Conservation (phyloP, 2,329 filamentous ascomycete genomes). For the Microsporum audouinii region DNA sequence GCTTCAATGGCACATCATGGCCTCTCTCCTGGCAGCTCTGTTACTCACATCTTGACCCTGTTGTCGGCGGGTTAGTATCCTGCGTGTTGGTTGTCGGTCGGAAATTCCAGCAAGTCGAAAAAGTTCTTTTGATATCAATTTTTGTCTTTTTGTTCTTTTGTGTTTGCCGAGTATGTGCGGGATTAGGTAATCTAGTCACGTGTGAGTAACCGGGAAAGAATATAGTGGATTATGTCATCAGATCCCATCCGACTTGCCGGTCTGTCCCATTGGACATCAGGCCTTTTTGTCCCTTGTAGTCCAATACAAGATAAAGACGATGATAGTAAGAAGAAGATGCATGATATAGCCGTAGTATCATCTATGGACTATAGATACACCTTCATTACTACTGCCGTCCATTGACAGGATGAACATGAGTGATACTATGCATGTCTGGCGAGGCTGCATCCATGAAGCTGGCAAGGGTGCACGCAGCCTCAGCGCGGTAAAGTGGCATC, state of each 20-base stretch:
- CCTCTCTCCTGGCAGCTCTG: background rate
- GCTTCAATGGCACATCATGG: background rate
- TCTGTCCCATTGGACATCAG: no score
- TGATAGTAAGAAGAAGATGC: no score
- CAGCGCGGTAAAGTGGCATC: no score
- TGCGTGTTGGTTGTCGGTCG: constrained; percentile 24
- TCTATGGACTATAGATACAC: no score
- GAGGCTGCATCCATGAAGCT: background rate
- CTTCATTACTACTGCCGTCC: no score
- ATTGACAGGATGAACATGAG: no score
- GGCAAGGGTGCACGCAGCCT: background rate
- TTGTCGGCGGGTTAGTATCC: constrained; percentile 36
- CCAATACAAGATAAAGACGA: no score
- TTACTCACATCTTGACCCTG: constrained; percentile 38
- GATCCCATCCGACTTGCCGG: background rate
- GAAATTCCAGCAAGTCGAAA: constrained; percentile 18
- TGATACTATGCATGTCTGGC: no score
- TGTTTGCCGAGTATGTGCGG: constrained; percentile 11
- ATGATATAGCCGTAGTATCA: no score
- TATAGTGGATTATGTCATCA: background rate
- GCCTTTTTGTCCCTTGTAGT: no score
- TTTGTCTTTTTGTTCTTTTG: constrained; percentile 10
- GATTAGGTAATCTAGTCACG: constrained; percentile 10
- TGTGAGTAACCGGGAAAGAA: background rate
- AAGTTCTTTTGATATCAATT: background rate